These are phyloP conservation scores for Fusarium subtropicale DNA, from an alignment of 2,329 filamentous ascomycete genomes.

Conservation along the genomic window DNA sequence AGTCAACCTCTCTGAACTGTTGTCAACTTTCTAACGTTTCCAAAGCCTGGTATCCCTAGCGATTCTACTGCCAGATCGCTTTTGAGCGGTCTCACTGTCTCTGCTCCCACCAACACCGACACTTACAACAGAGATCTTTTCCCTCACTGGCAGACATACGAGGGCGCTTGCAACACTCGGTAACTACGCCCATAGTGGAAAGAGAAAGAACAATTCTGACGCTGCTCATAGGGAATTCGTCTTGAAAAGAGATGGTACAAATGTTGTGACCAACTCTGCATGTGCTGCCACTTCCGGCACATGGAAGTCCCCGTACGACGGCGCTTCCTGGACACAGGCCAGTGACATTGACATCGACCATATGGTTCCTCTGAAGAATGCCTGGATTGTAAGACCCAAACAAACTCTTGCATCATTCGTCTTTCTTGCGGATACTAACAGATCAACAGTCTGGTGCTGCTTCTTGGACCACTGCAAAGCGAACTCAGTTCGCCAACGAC, in stretches of 20 bases:
- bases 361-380: conserved; percentile 82
- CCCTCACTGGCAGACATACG: conserved; percentile 76
- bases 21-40: not conserved
- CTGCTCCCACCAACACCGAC: conserved; percentile 63
- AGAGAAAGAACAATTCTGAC: conserved; percentile 13
- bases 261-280: conserved; percentile 67
- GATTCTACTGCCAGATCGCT: conserved; percentile 66
- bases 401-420: not conserved
- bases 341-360: conserved; percentile 85
- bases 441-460: conserved; percentile 72
- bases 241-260: conserved; percentile 71
- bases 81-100: conserved; percentile 69
- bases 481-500: conserved; percentile 81
- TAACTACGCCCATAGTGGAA: conserved; percentile 38
- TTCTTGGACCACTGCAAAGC: conserved; percentile 75
- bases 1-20: not conserved
- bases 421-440: not conserved
- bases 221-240: conserved; percentile 12
- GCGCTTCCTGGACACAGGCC: conserved; percentile 74
- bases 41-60: conserved; percentile 70
- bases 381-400: conserved; percentile 71
- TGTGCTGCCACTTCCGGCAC: conserved; percentile 74
- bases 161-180: conserved; percentile 76
- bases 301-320: conserved; percentile 81
- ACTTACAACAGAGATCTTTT: conserved; percentile 76